These are phyloP conservation scores for Pythium diclinum DNA, from an alignment of 352 stramenopile species.

Conservation along the genomic window DNA sequence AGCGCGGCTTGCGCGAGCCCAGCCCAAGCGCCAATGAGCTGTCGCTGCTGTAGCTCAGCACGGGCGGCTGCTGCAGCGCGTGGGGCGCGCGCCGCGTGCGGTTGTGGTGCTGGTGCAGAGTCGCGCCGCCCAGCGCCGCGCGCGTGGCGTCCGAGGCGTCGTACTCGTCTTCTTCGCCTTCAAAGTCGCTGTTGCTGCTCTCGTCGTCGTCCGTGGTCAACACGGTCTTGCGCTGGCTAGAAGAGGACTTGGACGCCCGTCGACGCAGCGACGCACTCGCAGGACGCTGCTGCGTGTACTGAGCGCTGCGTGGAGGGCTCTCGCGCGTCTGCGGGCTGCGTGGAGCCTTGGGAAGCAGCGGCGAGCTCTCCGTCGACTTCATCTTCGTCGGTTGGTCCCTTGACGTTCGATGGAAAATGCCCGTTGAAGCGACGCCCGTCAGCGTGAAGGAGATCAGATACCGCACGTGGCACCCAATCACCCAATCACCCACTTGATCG, in stretches of 20 bases:
- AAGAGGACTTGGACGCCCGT: background rate
- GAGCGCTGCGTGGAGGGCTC: background rate
- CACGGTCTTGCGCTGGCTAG: constrained; percentile 1
- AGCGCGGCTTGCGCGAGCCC: constrained; percentile 34
- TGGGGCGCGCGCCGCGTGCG: constrained; percentile 14
- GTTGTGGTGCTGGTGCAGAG: constrained; percentile 13
- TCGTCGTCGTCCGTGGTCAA: constrained; percentile 7
- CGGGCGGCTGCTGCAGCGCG: constrained; percentile 3
- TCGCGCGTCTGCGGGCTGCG: background rate
- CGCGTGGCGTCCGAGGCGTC: background rate
- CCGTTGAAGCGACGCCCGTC: background rate
- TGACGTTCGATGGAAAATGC: background rate
- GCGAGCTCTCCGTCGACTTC: constrained; percentile 16
- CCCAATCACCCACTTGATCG: background rate
- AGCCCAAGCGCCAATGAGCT: constrained; percentile 23
- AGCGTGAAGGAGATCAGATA: background rate
- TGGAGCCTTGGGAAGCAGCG: constrained; percentile 14
- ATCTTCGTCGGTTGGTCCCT: background rate
- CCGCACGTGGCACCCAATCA: background rate
- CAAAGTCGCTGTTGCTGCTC: constrained; percentile 5
- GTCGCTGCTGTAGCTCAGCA: constrained; percentile 20
- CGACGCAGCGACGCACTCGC: constrained; percentile 9
- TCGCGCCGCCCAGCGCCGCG: constrained; percentile 5
- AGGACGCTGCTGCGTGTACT: background rate
- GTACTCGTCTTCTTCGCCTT: constrained; percentile 12